Conservation (phyloP, 2,329 filamentous ascomycete species). For the Reticulascus tulasneorum region DNA sequence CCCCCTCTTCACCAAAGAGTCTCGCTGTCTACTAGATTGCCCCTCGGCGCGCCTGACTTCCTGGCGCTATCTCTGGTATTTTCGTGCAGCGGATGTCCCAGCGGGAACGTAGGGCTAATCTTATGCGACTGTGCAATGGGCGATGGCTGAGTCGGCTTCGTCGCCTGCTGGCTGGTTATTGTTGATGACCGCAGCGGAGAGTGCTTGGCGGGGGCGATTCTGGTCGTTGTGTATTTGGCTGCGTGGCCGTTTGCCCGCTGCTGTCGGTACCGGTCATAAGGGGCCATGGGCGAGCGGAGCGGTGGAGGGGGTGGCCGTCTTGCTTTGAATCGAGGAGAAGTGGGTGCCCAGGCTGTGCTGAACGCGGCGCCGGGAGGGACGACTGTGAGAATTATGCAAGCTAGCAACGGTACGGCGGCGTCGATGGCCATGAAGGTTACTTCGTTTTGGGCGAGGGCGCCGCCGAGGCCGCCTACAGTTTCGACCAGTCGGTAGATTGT, state of each 20-base stretch:
- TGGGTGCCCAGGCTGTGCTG: slow-evolving; percentile 34
- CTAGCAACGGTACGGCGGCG: slow-evolving; percentile 35
- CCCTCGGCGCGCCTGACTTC: too few relatives aligned
- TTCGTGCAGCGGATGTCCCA: too few relatives aligned
- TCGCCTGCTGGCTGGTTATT: slow-evolving; percentile 5
- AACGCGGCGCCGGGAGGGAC: slow-evolving; percentile 36
- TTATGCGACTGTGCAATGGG: slow-evolving; percentile 2
- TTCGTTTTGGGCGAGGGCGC: slow-evolving; percentile 33
- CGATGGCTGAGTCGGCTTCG: slow-evolving; percentile 5
- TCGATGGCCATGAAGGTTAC: slow-evolving; percentile 33
- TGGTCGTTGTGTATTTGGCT: too few relatives aligned
- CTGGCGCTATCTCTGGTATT: too few relatives aligned
- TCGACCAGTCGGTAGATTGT: slow-evolving; percentile 38
- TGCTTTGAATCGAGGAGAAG: slow-evolving; percentile 23
- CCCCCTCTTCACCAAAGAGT: too few relatives aligned
- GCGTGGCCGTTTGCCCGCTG: background rate
- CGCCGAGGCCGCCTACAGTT: slow-evolving; percentile 29
- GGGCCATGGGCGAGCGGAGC: slow-evolving; percentile 8
- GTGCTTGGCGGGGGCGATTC: slow-evolving; percentile 5
- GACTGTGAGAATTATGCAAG: slow-evolving; percentile 28
- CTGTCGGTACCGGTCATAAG: slow-evolving; percentile 8
- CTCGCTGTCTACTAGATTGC: too few relatives aligned
- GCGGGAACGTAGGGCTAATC: slow-evolving; percentile 8
- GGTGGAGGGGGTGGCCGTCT: slow-evolving; percentile 8
- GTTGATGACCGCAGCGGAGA: slow-evolving; percentile 9